These are phyloP conservation scores for Penicillium occitanis DNA, from an alignment of 2,329 filamentous ascomycete species.

Conservation along the genomic window DNA sequence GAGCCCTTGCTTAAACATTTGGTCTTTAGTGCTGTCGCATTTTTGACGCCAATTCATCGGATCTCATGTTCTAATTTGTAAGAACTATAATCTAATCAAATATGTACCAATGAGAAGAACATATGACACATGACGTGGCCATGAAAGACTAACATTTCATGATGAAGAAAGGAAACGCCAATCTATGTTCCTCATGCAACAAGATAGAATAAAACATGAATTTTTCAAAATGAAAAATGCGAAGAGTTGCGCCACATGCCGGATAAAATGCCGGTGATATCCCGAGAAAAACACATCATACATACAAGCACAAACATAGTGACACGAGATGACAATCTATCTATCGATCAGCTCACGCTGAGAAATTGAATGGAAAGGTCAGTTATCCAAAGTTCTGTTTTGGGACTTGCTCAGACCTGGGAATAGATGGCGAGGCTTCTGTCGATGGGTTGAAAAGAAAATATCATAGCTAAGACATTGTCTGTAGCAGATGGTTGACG, in stretches of 20 bases:
- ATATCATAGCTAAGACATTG: neutral
- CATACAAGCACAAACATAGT: conserved; percentile 4
- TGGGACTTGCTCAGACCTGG: neutral
- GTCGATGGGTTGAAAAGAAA: neutral
- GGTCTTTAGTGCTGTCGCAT: neutral
- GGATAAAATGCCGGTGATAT: neutral
- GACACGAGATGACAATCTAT: conserved; percentile 1
- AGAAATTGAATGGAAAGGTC: neutral
- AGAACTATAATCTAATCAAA: neutral
- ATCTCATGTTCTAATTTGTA: neutral
- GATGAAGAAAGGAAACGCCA: conserved; percentile 13
- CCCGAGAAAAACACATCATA: conserved; percentile 11
- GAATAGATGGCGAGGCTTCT: neutral
- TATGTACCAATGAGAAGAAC: conserved; percentile 9
- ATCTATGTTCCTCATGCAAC: conserved; percentile 19
- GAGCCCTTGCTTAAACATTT: neutral
- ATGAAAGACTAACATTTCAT: conserved; percentile 8
- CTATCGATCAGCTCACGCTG: conserved; percentile 1
- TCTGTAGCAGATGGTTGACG: neutral
- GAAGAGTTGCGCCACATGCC: conserved; percentile 1
- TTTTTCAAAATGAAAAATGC: neutral
- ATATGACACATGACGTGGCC: conserved; percentile 5
- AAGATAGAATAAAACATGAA: neutral
- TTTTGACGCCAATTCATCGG: neutral
- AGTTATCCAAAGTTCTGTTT: neutral